Evolutionary conservation across 768 basidiomycete genomes (phyloP).

Genomic region (Rhodotorula kratochvilovae): DNA sequence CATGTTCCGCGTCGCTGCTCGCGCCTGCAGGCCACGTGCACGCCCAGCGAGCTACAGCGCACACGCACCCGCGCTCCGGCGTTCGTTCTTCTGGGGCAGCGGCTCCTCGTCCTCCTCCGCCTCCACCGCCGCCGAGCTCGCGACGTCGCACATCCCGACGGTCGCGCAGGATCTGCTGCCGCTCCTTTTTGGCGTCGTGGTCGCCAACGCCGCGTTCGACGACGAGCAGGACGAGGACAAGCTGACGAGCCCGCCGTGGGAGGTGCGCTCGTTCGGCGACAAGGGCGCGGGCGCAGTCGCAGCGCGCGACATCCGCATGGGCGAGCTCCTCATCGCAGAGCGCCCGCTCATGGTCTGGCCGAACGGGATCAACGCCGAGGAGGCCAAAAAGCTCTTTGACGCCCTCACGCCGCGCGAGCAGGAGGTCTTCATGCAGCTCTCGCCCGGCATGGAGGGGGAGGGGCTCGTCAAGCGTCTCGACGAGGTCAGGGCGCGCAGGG

Average conservation of each 20-base stretch:
- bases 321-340: slow-evolving; percentile 23
- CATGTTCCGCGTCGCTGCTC: not conserved
- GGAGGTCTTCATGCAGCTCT: slow-evolving; percentile 19
- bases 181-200: slow-evolving; percentile 21
- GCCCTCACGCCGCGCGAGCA: slow-evolving; percentile 13
- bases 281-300: slow-evolving; percentile 34
- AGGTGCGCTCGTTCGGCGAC: not conserved
- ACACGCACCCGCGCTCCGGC: not conserved
- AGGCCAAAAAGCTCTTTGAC: slow-evolving; percentile 18
- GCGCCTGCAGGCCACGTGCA: not conserved
- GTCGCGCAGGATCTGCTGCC: slow-evolving; percentile 8
- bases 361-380: not conserved
- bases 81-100: slow-evolving; percentile 12
- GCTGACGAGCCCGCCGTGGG: slow-evolving; percentile 26
- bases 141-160: slow-evolving; percentile 17
- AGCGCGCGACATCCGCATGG: not conserved
- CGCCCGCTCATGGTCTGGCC: slow-evolving; percentile 34
- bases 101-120: not conserved
- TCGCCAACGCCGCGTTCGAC: slow-evolving; percentile 15
- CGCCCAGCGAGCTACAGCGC: not conserved
- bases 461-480: not conserved
- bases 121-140: slow-evolving; percentile 8
- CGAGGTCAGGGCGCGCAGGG: slow-evolving; percentile 23
- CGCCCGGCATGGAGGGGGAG: not conserved
- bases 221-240: slow-evolving; percentile 5